Evolutionary conservation across 495 filamentous ascomycete genomes (phyloP).

Genomic region (Penicillium coffeae): DNA sequence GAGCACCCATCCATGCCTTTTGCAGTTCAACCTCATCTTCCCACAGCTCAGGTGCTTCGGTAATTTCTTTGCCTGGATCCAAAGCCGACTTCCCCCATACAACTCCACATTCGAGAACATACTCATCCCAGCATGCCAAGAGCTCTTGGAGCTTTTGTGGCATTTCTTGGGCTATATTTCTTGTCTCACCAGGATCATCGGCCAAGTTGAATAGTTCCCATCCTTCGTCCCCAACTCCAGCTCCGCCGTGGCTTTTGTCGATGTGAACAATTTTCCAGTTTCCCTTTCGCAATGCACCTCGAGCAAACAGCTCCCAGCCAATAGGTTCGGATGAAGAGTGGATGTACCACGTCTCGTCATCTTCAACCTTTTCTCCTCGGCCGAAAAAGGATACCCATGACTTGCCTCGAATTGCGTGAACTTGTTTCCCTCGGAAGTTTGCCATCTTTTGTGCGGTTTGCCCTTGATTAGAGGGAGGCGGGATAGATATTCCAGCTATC

Average conservation of each 20-base stretch:
- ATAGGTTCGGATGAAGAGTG: constrained; percentile 11
- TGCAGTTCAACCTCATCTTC: constrained; percentile 16
- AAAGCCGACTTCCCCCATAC: constrained; percentile 14
- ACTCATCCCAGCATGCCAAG: constrained; percentile 36
- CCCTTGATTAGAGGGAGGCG: background rate
- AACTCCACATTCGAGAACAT: constrained; percentile 21
- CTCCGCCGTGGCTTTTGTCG: constrained; percentile 5
- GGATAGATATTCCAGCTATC: constrained; percentile 5
- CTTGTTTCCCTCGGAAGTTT: constrained; percentile 8
- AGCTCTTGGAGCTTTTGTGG: constrained; percentile 30
- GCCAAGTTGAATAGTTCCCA: constrained; percentile 35
- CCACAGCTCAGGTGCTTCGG: constrained; percentile 14
- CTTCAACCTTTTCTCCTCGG: constrained; percentile 3
- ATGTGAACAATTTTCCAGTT: constrained; percentile 36
- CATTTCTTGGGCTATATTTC: constrained; percentile 26
- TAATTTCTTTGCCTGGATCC: constrained; percentile 4
- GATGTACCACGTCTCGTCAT: constrained; percentile 14
- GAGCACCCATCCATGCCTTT: constrained; percentile 14
- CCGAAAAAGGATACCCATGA: constrained; percentile 8
- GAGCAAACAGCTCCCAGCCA: constrained; percentile 39
- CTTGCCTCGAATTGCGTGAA: constrained; percentile 16
- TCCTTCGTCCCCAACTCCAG: constrained; percentile 9
- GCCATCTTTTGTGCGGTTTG: constrained; percentile 3
- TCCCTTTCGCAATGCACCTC: constrained; percentile 34
- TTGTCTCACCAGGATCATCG: constrained; percentile 37